Base-by-base conservation (phyloP, 1,139 yeast species). In the Komagataea norvegica region DNA sequence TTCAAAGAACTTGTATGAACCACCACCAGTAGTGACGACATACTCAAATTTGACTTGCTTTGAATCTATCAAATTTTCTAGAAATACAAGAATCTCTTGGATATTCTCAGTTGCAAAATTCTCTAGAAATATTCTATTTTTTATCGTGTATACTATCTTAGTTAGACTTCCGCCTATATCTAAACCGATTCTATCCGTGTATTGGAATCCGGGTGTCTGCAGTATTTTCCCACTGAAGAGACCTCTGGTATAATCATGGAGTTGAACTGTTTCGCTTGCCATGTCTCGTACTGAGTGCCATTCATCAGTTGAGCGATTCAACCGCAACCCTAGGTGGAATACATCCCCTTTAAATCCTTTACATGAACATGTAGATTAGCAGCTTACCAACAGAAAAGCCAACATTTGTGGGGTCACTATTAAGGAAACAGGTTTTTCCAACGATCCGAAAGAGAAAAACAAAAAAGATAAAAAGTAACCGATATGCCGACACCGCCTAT, bases 1-100 rank as follows among this genome's bases (percentile, higher is more conserved):
- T 69, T 67, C 69, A 89, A 67, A 75, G 55, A 81, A 89, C 61
- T 88, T 89, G 63, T 80, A 87, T 2, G 97, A 83, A 1, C 98
- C 99, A 3, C 98, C 98, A 7, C 99, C 99, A 0, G 99, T 91
- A 11, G 97, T 96, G 64, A 86, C 74, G 27, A 91, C 74, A 49
- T 76, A 77, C 7, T 38, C 36, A 6, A 83, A 74, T 27, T 70
- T 70, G 17, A 44, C 40, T 28, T 50, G 49, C 41, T 54, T 48
- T 67, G 65, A 45, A 59, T 65, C 62, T 21, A 83, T 70, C n/a
- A 84, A 61, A 28, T 65, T 61, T 25, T 77, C 70, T 61, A 86
- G 70, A 51, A 79, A 79, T 19, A 62, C 64, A 27, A 91, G 73
- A 43, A 85, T 85, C 43, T 82, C 85, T 35, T 78, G 79, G 37